These are phyloP conservation scores for Achaetomiella virescens DNA, from an alignment of 495 filamentous ascomycete genomes.

Conservation along the genomic window DNA sequence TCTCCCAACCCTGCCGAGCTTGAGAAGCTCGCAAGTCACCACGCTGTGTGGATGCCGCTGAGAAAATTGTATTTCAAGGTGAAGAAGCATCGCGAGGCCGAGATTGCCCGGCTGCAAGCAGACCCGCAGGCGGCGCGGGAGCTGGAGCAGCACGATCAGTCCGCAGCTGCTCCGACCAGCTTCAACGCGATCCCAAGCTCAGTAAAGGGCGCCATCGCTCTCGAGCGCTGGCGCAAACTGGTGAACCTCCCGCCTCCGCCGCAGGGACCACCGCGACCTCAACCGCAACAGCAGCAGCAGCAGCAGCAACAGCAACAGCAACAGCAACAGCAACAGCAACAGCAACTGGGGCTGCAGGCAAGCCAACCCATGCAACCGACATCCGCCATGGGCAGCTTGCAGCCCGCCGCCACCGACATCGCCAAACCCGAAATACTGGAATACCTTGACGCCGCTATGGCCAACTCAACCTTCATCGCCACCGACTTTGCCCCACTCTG, in stretches of 20 bases:
- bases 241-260: constrained; percentile 33
- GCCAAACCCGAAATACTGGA: constrained; percentile 21
- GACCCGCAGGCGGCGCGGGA: constrained; percentile 37
- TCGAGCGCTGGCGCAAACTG: constrained; percentile 41
- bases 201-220: constrained; percentile 30
- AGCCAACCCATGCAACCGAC: not conserved
- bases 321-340: not conserved
- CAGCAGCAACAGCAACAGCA: not conserved
- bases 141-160: constrained; percentile 37
- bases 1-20: constrained; percentile 48
- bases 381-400: not conserved
- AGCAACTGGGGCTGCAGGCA: not conserved
- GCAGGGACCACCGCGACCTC: not conserved
- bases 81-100: constrained; percentile 44
- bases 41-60: constrained; percentile 69
- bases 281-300: constrained; percentile 3
- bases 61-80: constrained; percentile 67
- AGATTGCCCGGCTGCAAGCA: constrained; percentile 37
- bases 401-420: not conserved
- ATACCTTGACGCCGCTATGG: constrained; percentile 31
- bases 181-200: constrained; percentile 35
- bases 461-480: constrained; percentile 29
- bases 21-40: constrained; percentile 42
- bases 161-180: constrained; percentile 27
- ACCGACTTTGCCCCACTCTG: constrained; percentile 16